Conservation (phyloP, 106 monocot genomes). For the Platanthera guangdongensis region DNA sequence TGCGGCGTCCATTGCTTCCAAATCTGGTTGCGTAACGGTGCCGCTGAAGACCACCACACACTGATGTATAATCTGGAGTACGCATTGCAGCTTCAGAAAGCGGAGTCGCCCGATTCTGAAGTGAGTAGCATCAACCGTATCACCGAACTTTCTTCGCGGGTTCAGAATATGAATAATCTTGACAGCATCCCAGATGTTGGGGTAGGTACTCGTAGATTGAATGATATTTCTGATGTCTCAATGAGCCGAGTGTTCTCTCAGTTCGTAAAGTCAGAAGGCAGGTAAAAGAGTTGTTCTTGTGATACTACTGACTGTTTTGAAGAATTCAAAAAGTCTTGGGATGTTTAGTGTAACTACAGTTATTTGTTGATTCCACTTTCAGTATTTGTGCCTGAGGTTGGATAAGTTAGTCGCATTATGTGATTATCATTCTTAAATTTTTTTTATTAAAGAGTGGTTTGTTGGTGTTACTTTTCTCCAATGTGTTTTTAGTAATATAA, state of each 20-base stretch:
- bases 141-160: constrained; percentile 18
- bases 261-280: constrained; percentile 68
- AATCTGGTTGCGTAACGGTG: too few relatives aligned
- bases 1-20: too few relatives aligned
- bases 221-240: constrained; percentile 48
- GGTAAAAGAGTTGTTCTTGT: constrained; percentile 19
- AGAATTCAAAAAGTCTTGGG: background rate
- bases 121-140: constrained; percentile 48
- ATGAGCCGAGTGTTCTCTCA: constrained; percentile 84
- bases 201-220: background rate
- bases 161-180: constrained; percentile 14
- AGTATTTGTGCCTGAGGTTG: background rate
- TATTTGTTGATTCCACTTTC: constrained; percentile 4
- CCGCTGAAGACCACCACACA: too few relatives aligned
- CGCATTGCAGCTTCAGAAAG: too few relatives aligned
- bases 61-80: too few relatives aligned
- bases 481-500: background rate
- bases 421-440: background rate
- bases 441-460: background rate
- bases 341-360: constrained; percentile 1
- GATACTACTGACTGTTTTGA: background rate
- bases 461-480: constrained; percentile 5
- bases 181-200: background rate
- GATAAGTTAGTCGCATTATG: background rate
- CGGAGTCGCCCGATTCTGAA: too few relatives aligned